Evolutionary conservation across 345 rosid species (phyloP), one percentile per base, ranked within the genome.

Genomic region (Arabis alpina): DNA sequence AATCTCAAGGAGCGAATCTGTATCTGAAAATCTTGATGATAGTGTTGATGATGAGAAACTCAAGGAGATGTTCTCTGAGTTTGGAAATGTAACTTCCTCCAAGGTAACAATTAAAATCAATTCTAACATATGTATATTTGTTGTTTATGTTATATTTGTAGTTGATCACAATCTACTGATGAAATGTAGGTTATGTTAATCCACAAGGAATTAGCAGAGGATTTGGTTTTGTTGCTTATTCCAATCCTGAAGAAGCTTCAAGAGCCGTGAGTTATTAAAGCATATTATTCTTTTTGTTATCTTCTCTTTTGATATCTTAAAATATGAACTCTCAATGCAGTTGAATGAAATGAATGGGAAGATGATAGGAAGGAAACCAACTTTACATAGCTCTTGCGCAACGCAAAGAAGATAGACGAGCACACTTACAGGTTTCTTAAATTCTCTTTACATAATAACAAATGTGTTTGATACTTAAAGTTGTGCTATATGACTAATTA

Each of bases 381-480:
- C 76, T 88, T 6, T 88, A 84, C 74, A 85, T 88, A 54, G 88
- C 90, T 70, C 70, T 86, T 19, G 93, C 93, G 19, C 90, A 88
- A 57, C 87, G 88, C 72, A 88, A 77, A 72, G 93, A 84, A 50
- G 90, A 88, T 53, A 88, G 93, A 77, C 81, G 76, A 72, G 86
- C 84, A 61, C 76, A 72, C 69, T 75, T 88, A 8, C 72, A 68
- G 54, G 72, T 67, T 32, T 44, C 13, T 28, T 9, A 4, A 54
- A 15, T 3, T 11, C 30, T 32, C 43, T 63, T 47, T 16, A 45
- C 16, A 44, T 44, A 14, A 1, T 9, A 4, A 44, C 1, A 14
- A n/a, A 14, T 59, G 54, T 4, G 16, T 15, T 19, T 48, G 19
- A 28, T 28, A 3, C 23, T 15, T 30, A 10, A 28, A 45, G 27